Evolutionary conservation across 148 eudicot genomes (phyloP).

Genomic region (Persicaria tinctoria): DNA sequence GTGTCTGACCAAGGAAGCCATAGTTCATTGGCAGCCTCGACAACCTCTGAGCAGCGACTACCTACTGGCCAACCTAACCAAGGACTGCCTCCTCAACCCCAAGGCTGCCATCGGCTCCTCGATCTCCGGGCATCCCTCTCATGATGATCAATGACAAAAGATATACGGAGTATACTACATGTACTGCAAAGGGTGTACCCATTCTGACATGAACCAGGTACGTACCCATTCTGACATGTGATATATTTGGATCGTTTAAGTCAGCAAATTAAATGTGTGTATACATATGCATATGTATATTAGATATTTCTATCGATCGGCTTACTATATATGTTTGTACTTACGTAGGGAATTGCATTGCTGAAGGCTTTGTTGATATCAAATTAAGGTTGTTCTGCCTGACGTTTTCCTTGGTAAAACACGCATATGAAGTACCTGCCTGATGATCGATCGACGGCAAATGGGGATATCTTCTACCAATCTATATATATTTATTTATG

Average conservation of each 20-base stretch:
- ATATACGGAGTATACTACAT: background rate
- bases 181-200: background rate
- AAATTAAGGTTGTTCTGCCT: background rate
- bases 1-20: background rate
- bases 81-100: constrained; percentile 5
- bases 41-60: background rate
- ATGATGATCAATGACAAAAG: background rate
- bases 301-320: background rate
- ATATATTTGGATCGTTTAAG: background rate
- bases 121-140: background rate
- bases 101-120: background rate
- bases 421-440: no score
- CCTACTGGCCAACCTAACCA: background rate
- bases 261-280: no score
- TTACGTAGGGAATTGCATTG: background rate
- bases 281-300: no score
- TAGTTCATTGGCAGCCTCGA: constrained; percentile 4
- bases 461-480: no score
- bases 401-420: background rate
- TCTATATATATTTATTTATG: no score
- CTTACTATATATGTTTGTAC: background rate
- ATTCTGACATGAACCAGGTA: no score
- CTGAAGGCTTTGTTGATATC: background rate
- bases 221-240: no score
- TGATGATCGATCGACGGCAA: no score